Evolutionary conservation across 345 rosid genomes (phyloP), one percentile per base, ranked within the genome.

Genomic region (Hibiscus syriacus): DNA sequence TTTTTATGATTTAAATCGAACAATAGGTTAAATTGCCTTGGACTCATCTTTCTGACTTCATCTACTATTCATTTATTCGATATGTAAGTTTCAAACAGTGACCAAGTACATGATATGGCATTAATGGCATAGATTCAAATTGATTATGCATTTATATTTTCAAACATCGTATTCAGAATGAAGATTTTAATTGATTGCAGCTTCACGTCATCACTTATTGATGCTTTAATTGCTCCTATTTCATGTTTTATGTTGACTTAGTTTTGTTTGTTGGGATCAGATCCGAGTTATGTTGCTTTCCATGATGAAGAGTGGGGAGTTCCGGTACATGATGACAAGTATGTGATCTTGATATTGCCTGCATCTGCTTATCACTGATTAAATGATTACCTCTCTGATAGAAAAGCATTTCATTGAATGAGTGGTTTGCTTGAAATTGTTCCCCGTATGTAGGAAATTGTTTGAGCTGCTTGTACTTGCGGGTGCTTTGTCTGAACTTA

Each of bases 241-340:
- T 55, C 70, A 59, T 43, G 46, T 50, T 60, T 50, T 55, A 43
- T 46, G 39, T 80, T 78, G 74, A 81, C 45, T 61, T 17, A 2
- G 45, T 75, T 57, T 52, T 63, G 23, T 74, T 62, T 71, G 62
- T 26, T 76, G 67, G 66, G 68, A 69, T 53, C 82, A 92, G 98
- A 92, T 74, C 87, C 92, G 2, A 72, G 74, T 43, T 84, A 89
- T 74, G 82, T 75, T 53, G 82, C 88, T 72, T 92, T 91, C 81
- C 96, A 91, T 55, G 96, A 91, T 77, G 93, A 91, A 81, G 97
- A 91, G 84, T 91, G 93, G 92, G 98, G 97, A 64, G 82, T 83
- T 72, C 90, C 90, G 3, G 84, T 81, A 17, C 95, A 83, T 29
- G 85, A 86, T 70, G 94, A 88, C 74, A 88, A 77, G 94, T 88